A percentile compares a stretch with the other conserved stretches of the same genome.
These are phyloP conservation scores for Thraustochytrium sp. DNA, from an alignment of 352 stramenopile genomes.

Conservation along the genomic window DNA sequence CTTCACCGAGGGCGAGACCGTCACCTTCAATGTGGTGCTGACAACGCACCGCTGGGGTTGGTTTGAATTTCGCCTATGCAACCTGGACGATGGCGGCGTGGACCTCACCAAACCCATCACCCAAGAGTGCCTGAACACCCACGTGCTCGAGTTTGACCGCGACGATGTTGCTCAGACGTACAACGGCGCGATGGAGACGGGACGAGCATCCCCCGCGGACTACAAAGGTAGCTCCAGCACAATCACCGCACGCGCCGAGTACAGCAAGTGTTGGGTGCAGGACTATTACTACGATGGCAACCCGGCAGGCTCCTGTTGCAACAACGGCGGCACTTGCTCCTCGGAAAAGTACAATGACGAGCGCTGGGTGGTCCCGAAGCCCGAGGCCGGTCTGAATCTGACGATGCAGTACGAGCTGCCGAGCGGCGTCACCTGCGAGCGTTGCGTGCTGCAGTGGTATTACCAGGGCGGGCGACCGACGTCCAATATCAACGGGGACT, in stretches of 20 bases:
- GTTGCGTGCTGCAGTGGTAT: conserved; percentile 47
- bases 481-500: not conserved
- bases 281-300: not conserved
- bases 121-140: conserved; percentile 55
- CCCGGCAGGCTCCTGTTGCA: conserved; percentile 35
- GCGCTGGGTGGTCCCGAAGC: conserved; percentile 11
- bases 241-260: not conserved
- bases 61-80: conserved; percentile 59
- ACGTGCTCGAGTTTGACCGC: conserved; percentile 52
- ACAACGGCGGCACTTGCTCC: conserved; percentile 30
- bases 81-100: conserved; percentile 1
- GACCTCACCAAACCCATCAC: conserved; percentile 50
- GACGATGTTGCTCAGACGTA: not conserved
- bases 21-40: conserved; percentile 54
- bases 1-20: not conserved
- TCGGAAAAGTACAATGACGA: not conserved
- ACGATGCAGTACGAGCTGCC: conserved; percentile 46
- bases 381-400: not conserved
- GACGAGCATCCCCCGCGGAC: not conserved
- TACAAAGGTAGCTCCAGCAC: not conserved
- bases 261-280: not conserved
- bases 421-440: conserved; percentile 38
- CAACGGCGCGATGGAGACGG: not conserved
- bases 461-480: conserved; percentile 44
- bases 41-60: conserved; percentile 57